Evolutionary conservation across 202 grass and related monocot species (phyloP), one percentile per base, ranked within the genome.

Genomic region (Schoenoplectus tabernaemontani): DNA sequence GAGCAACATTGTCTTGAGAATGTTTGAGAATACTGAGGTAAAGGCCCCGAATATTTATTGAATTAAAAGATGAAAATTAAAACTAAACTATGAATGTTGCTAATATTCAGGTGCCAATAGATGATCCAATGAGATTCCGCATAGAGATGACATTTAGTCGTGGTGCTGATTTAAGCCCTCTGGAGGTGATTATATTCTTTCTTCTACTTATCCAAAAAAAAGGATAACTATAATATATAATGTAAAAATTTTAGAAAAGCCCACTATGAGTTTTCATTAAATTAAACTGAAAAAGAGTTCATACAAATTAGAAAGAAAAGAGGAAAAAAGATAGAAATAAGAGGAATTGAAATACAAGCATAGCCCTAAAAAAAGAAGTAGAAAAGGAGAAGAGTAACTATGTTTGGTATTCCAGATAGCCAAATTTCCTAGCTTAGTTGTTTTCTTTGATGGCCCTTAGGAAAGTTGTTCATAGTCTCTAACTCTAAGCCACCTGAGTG

Each of bases 21-120:
- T 97, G 93, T 97, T 93, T 46, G 93, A 97, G 84, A 97, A 90
- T 87, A 93, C 89, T 24, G 89, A 93, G 93, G 93, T 97, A 93
- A 42, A 56, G 57, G 78, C 44, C 63, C 10, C 34, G 41, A 65
- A 43, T 51, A 62, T 70, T 84, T 77, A 48, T 33, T 60, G 70
- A 80, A 77, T 22, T 38, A 9, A 51, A 64, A 42, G 65, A 71
- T 54, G 20, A 23, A 84, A 12, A 12, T 47, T n/a, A 6, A 63
- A 60, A 62, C 67, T 73, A 62, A 64, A 71, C 78, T 58, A 8
- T 44, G 78, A 37, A 47, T 82, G 72, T 51, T 75, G 28, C 47
- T 33, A 54, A 24, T 77, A 77, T 78, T 8, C 89, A 97, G 93
- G 87, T 90, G 39, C 57, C 93, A 77, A 81, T 93, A 77, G 91